A percentile compares a stretch with the other conserved stretches of the same genome.
Conservation (phyloP, 441 rosid genomes). For the Theobroma grandiflorum region DNA sequence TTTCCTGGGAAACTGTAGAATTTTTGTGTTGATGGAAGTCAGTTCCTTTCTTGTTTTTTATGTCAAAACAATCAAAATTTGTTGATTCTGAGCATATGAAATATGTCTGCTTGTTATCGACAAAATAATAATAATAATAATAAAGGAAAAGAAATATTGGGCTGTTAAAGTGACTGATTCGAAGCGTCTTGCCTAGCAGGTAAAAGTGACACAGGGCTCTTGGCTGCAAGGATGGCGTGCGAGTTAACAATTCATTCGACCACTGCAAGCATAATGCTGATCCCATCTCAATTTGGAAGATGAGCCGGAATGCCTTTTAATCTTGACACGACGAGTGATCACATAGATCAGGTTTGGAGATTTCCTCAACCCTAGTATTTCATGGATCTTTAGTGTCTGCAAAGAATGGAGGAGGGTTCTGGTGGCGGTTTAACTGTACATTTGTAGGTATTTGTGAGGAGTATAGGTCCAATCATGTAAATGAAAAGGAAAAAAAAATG, state of each 20-base stretch:
- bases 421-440: conserved; percentile 52
- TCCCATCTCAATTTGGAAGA: conserved; percentile 14
- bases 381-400: conserved; percentile 14
- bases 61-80: background rate
- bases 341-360: conserved; percentile 14
- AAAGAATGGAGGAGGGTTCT: conserved; percentile 36
- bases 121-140: too few species aligned
- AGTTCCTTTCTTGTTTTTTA: background rate
- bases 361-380: background rate
- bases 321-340: conserved; percentile 5
- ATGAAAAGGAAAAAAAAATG: conserved; percentile 42
- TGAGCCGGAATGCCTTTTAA: background rate
- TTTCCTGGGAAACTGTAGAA: conserved; percentile 24
- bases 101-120: too few species aligned
- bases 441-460: conserved; percentile 68
- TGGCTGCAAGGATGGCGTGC: conserved; percentile 37
- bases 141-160: too few species aligned
- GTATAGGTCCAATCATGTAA: conserved; percentile 64
- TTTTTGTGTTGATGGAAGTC: background rate
- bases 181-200: conserved; percentile 21
- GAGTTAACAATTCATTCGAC: conserved; percentile 19
- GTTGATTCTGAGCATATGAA: background rate
- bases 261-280: conserved; percentile 26
- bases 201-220: conserved; percentile 33
- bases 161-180: conserved; percentile 6